Percentiles rank a stretch among this genome's conserved stretches.
Evolutionary conservation across 2,329 filamentous ascomycete genomes (phyloP).

Genomic region (Eurotiales sp.): DNA sequence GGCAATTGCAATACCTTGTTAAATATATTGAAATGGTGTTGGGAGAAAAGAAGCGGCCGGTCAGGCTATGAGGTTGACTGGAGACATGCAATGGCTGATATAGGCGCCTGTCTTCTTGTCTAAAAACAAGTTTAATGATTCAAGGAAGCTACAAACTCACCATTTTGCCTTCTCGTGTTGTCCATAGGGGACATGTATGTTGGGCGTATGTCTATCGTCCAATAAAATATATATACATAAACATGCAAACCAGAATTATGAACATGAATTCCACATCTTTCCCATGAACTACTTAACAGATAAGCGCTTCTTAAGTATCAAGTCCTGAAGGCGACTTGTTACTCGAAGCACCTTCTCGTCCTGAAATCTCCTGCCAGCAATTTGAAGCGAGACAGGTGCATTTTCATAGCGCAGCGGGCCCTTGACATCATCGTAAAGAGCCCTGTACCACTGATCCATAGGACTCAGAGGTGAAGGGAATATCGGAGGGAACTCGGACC

Average conservation of each 20-base stretch:
- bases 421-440: slow-evolving; percentile 36
- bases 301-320: not conserved
- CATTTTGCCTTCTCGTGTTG: not conserved
- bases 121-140: not conserved
- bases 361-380: slow-evolving; percentile 9
- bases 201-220: not conserved
- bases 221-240: not conserved
- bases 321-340: not conserved
- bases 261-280: too few species aligned
- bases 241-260: not conserved
- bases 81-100: slow-evolving; percentile 10
- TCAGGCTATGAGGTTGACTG: not conserved
- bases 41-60: slow-evolving; percentile 1
- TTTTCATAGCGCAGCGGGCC: slow-evolving; percentile 40
- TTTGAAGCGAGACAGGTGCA: slow-evolving; percentile 9
- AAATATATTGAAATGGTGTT: slow-evolving; percentile 8
- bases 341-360: slow-evolving; percentile 43
- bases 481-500: slow-evolving; percentile 36
- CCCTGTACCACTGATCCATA: slow-evolving; percentile 45
- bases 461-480: slow-evolving; percentile 38
- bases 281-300: too few species aligned
- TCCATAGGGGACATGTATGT: not conserved
- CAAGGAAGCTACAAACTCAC: not conserved
- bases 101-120: slow-evolving; percentile 8
- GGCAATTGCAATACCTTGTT: slow-evolving; percentile 12